Evolutionary conservation across 768 basidiomycete species (phyloP), one percentile per base, ranked within the genome.

Genomic region (Mycena metata): DNA sequence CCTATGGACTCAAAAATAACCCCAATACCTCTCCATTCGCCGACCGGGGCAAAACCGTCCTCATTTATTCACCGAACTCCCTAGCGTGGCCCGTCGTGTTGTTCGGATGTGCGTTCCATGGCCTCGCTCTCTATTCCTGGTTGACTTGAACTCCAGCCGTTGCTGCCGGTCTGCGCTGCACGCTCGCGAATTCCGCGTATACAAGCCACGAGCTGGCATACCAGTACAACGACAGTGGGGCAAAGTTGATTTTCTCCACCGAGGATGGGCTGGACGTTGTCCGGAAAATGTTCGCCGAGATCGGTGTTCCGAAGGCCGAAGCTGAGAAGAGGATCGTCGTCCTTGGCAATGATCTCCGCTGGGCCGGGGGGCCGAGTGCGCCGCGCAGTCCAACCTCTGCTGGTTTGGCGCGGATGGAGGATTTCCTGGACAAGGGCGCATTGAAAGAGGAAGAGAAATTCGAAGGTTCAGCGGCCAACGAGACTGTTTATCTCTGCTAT

Each of bases 181-280:
- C 94, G 0, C 87, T 93, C 16, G 91, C 91, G 17, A 96, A 95
- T 76, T 89, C 85, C 65, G 83, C 84, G 0, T 96, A 93, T 73
- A 91, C 89, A 5, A 76, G 89, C 4, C 75, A 79, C 10, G 95
- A 96, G 74, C 84, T 96, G 0, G 83, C 82, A 0, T 88, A 89
- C 77, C 95, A 96, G 75, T 90, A 92, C 66, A 79, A 69, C 15
- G 89, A 96, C 74, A 90, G 90, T 59, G 79, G 84, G 4, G 91
- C 95, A 0, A 82, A 83, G 55, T 69, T 91, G 21, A 76, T 95
- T 26, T 87, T 95, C 62, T 83, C 86, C 13, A 87, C 88, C 64
- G 92, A 93, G n/a, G 81, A 86, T 0, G 82, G 91, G 6, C 68
- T 93, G 1, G 75, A 82, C 0, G 80, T 85, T n/a, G 88, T 88